Evolutionary conservation across 2,329 filamentous ascomycete genomes (phyloP), one percentile per base, ranked within the genome.

Genomic region (Waltergamsia citrina): DNA sequence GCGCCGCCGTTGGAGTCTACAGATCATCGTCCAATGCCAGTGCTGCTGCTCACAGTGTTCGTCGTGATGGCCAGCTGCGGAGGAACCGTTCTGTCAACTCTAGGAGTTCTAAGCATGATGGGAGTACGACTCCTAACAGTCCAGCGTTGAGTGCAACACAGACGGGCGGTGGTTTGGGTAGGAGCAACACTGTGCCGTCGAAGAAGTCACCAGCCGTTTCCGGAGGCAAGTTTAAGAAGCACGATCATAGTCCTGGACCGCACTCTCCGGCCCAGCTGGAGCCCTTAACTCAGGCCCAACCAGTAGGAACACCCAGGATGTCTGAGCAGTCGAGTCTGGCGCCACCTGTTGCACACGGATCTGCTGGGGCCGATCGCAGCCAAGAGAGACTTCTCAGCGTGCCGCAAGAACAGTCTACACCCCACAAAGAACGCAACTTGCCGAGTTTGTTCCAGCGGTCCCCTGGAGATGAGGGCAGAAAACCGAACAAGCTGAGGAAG

Each of bases 41-140:
- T 53, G 87, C 82, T 30, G 87, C 82, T 23, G 85, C 86, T 14
- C 86, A 94, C 45, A 93, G 87, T 48, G 74, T 94, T 26, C 78
- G 85, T 28, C 85, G 82, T 49, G 84, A 82, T 46, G 87, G 81
- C 37, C 78, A 77, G 44, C 63, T 95, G 19, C 75, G 90, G 41
- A 75, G 92, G 42, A 95, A 95, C 50, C 83, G 90, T 33, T 96
- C 92, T 4, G 85, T 87, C 1, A 94, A 88, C 4, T 96, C 92
- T n/a, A 78, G 80, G 45, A 78, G 85, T 44, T 94, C 88, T 5
- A 75, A 81, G 38, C 70, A 79, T 39, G 88, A 87, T 40, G 81
- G 74, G 37, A 69, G 74, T 18, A 76, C 80, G 7, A 85, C 78
- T 34, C 85, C 86, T 1, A 74, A 69, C 34, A 82, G 74, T 41